These are phyloP conservation scores for Macrophomina phaseolina DNA, from an alignment of 2,329 filamentous ascomycete genomes.

Conservation along the genomic window DNA sequence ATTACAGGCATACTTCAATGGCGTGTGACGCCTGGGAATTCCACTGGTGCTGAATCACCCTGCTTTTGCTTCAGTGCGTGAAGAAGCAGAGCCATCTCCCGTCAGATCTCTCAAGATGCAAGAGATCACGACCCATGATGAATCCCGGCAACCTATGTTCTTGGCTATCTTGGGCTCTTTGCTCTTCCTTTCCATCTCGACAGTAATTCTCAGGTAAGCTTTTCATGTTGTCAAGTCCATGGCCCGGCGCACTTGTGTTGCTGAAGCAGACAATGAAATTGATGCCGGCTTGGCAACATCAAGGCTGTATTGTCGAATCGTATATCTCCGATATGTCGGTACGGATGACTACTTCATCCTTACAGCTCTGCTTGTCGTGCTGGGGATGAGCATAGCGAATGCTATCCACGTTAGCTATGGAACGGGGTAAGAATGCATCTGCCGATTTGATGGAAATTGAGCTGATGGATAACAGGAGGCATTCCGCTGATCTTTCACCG, in stretches of 20 bases:
- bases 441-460: no score
- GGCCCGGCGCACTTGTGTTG: not conserved
- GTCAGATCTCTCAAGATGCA: conserved; percentile 21
- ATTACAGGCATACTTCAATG: not conserved
- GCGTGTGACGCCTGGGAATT: not conserved
- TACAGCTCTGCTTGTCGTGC: conserved; percentile 24
- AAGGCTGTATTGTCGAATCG: conserved; percentile 30
- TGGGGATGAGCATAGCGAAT: conserved; percentile 29
- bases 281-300: not conserved
- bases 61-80: not conserved
- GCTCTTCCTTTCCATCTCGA: conserved; percentile 29
- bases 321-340: conserved; percentile 29
- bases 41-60: not conserved
- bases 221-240: no score
- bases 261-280: not conserved
- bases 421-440: conserved; percentile 27
- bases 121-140: conserved; percentile 31
- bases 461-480: conserved; percentile 27
- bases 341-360: conserved; percentile 34
- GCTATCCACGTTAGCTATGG: conserved; percentile 30
- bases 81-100: not conserved
- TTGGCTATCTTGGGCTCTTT: conserved; percentile 30
- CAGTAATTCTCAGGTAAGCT: conserved; percentile 28
- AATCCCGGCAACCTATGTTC: conserved; percentile 34
- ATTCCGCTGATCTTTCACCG: conserved; percentile 29